Evolutionary conservation across 169 alveolate species (phyloP).

Genomic region (Cryptosporidium sp.): DNA sequence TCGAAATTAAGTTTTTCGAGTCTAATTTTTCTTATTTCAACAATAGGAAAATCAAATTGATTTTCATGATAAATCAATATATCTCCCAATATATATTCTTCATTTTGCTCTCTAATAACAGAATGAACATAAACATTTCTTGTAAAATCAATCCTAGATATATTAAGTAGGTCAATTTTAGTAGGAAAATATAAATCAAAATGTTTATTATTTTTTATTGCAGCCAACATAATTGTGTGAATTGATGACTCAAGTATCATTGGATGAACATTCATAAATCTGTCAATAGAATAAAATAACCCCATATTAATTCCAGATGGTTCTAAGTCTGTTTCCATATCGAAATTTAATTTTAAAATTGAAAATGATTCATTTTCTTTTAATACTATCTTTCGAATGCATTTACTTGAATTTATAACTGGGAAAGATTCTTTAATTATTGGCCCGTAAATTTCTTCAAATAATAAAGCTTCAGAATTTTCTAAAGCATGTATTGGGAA

Average conservation of each 20-base stretch:
- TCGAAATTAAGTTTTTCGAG: constrained; percentile 6
- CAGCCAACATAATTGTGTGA: constrained; percentile 36
- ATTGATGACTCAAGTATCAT: constrained; percentile 45
- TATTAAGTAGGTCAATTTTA: constrained; percentile 2
- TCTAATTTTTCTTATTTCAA: constrained; percentile 46
- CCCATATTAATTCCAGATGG: constrained; percentile 71
- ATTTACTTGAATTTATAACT: constrained; percentile 16
- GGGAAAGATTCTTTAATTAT: neutral
- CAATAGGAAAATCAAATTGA: neutral
- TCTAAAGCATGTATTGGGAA: neutral
- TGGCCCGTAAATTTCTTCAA: constrained; percentile 7
- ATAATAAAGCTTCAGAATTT: neutral
- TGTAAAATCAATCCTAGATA: neutral
- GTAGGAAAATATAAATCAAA: constrained; percentile 22
- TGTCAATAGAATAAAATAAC: constrained; percentile 47
- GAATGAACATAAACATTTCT: neutral
- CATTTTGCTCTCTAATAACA: neutral
- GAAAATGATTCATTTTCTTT: constrained; percentile 15
- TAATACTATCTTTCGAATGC: constrained; percentile 22
- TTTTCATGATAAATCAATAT: constrained; percentile 18
- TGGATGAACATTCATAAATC: constrained; percentile 74
- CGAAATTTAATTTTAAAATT: neutral
- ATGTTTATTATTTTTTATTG: constrained; percentile 9
- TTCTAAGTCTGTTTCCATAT: constrained; percentile 16
- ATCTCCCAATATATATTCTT: constrained; percentile 24